Evolutionary conservation across 495 filamentous ascomycete species (phyloP), one percentile per base, ranked within the genome.

Genomic region (Pseudomonodictys pantanalensis): DNA sequence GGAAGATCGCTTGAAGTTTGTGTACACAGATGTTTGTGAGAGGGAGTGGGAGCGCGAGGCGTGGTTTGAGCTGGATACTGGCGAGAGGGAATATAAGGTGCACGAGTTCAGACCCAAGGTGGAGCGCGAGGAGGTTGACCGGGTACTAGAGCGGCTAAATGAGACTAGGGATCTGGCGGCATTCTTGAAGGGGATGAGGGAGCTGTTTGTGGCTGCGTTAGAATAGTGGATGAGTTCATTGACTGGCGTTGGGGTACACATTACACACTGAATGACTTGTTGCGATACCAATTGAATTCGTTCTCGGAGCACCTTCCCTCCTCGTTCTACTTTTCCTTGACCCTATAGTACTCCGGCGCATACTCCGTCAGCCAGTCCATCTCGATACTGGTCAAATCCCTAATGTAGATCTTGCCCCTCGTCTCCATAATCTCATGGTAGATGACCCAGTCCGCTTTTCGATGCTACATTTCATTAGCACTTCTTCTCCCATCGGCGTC

Each of bases 401-500:
- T 80, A 53, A 98, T 96, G 62, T 86, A 97, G 0, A 82, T 91
- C 77, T 97, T 97, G 54, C 82, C 81, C 15, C 89, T 87, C 20
- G 89, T 95, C 73, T 98, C 91, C 78, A 96, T 83, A 49, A 97
- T 83, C 71, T 97, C 95, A 68, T 95, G 88, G 68, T 97, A 98
- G 39, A 98, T 83, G 9, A 98, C 92, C 93, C 93, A 98, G 64
- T 97, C 92, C 17, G 89, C 91, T 77, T 95, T 97, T 42, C 93
- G 84, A 74, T 97, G 96, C 83, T 86, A 58, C 35, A 60, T 52
- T 20, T 28, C 15, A 32, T 60, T 30, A 68, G 59, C 70, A 49
- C 75, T 67, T 43, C 62, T 32, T 33, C 23, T 3, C n/a, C 39
- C 33, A 33, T 17, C 20, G 42, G 43, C 20, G 5, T 29, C 22